Percentiles rank a stretch among this genome's conserved stretches.
phyloP scores from a whole-genome alignment of 1,284 basidiomycete species.

The Austroboletus novae-zelandiae region DNA sequence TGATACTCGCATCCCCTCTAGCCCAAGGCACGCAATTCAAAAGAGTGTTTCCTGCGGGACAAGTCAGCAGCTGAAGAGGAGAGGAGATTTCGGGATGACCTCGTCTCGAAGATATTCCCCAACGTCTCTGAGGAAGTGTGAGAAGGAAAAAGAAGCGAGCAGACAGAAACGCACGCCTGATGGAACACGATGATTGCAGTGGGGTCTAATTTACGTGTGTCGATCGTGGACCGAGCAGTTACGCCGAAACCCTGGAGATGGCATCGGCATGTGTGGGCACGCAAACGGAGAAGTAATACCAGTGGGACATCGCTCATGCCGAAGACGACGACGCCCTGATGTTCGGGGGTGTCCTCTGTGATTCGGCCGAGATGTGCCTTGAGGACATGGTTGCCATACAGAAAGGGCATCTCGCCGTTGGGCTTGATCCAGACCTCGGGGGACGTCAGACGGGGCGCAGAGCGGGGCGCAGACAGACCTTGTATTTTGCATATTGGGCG shows the following conservation, averaged over 20 bases:
- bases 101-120: conserved; percentile 96
- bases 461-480: conserved; percentile 51
- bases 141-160: conserved; percentile 3
- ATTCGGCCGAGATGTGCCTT: conserved; percentile 99
- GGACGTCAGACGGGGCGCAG: conserved; percentile 1
- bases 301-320: conserved; percentile 94
- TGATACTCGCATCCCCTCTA: too few relatives aligned
- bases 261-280: conserved; percentile 6
- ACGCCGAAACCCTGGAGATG: conserved; percentile 88
- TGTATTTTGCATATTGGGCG: conserved; percentile 97
- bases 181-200: conserved; percentile 98
- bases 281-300: conserved; percentile 39
- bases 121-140: conserved; percentile 64
- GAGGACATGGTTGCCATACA: conserved; percentile 98
- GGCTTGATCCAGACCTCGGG: conserved; percentile 97
- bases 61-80: conserved; percentile 7
- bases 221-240: conserved; percentile 92
- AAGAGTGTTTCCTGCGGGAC: conserved; percentile 66
- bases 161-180: conserved; percentile 69
- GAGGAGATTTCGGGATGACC: conserved; percentile 42
- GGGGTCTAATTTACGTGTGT: conserved; percentile 97
- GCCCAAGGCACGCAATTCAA: conserved; percentile 31
- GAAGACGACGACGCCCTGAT: conserved; percentile 96
- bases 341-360: conserved; percentile 98
- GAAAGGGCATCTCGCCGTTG: conserved; percentile 98